A percentile compares a stretch with the other conserved stretches of the same genome.
Evolutionary conservation across 805 yeast species (phyloP).

Genomic region (Maudiozyma pseudohumilis): DNA sequence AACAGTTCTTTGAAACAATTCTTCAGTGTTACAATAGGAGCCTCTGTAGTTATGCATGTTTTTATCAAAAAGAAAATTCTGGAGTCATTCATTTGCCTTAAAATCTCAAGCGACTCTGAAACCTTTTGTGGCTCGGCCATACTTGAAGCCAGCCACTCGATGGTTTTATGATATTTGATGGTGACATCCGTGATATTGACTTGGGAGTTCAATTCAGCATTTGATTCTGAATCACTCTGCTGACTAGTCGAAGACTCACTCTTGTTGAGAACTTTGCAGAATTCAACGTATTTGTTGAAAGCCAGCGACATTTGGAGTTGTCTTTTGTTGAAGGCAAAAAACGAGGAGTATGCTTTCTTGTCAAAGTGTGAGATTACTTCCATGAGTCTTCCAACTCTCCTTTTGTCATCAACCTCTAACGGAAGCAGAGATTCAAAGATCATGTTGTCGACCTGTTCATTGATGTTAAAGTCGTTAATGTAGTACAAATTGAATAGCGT

Average conservation of each 20-base stretch:
- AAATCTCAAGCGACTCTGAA: constrained; percentile 40
- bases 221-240: constrained; percentile 14
- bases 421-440: constrained; percentile 57
- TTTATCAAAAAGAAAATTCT: constrained; percentile 49
- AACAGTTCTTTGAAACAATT: constrained; percentile 57
- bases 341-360: constrained; percentile 50
- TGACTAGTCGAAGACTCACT: constrained; percentile 1
- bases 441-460: constrained; percentile 50
- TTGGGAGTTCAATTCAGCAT: neutral
- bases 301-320: constrained; percentile 54
- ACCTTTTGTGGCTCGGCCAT: constrained; percentile 47
- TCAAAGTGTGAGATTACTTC: constrained; percentile 40
- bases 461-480: constrained; percentile 61
- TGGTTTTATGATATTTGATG: constrained; percentile 41
- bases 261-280: constrained; percentile 36
- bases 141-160: constrained; percentile 50
- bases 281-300: constrained; percentile 37
- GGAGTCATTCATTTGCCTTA: constrained; percentile 47
- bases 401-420: constrained; percentile 34
- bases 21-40: constrained; percentile 49
- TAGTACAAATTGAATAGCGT: constrained; percentile 55
- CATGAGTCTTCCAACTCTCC: constrained; percentile 46
- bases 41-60: constrained; percentile 43
- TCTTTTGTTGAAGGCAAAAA: constrained; percentile 57
- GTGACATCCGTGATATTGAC: constrained; percentile 6